These are phyloP conservation scores for Blastocystis sp. DNA, from an alignment of 352 stramenopile species.

Conservation along the genomic window DNA sequence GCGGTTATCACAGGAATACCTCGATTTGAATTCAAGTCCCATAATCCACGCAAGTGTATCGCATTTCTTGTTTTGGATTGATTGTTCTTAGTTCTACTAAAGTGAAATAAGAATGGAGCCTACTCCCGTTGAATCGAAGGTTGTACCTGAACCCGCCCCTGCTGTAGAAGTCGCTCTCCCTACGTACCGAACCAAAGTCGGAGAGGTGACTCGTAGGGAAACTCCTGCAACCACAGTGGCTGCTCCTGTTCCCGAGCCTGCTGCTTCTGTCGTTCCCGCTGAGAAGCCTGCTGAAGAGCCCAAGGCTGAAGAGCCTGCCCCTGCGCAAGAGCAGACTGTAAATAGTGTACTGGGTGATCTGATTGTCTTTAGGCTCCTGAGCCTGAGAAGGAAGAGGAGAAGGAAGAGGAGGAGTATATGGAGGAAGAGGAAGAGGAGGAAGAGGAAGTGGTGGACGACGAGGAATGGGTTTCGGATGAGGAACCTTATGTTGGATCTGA, in stretches of 20 bases:
- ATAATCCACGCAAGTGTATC: neutral
- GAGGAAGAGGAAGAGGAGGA: conserved; percentile 41
- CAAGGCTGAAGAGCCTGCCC: neutral
- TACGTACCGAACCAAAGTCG: neutral
- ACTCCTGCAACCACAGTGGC: neutral
- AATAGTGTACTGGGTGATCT: neutral
- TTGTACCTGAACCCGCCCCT: neutral
- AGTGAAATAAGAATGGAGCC: conserved; percentile 12
- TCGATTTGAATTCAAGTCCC: neutral
- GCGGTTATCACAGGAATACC: neutral
- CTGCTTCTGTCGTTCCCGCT: neutral
- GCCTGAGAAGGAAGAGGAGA: neutral
- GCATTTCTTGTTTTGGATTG: neutral
- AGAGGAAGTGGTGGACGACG: neutral
- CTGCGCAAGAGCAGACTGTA: neutral
- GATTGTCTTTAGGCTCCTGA: neutral
- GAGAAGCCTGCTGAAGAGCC: neutral
- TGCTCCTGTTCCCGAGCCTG: neutral
- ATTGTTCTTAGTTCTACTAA: neutral
- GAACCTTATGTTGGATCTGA: neutral
- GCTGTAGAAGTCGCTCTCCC: neutral
- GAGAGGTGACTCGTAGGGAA: neutral
- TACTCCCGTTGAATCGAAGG: conserved; percentile 32
- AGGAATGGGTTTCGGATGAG: conserved; percentile 37
- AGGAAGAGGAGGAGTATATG: neutral